Base-by-base conservation (phyloP, 257 asterid species). In the Orobanche coerulescens region DNA sequence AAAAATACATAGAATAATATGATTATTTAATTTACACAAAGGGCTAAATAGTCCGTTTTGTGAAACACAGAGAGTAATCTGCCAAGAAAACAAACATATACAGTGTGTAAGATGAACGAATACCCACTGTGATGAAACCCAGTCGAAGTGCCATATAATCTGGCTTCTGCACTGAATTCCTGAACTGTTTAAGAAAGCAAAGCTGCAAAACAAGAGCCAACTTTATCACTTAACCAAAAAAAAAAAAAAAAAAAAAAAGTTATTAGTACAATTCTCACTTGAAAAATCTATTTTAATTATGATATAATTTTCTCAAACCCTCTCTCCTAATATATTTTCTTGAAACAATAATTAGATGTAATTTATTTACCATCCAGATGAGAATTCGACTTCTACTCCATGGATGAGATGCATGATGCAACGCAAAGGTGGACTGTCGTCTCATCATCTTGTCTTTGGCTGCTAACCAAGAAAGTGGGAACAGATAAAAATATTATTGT, bases 341-440 rank as follows among this genome's bases (percentile, higher is more conserved):
- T n/a, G n/a, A n/a, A n/a, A n/a, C n/a, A n/a, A n/a, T n/a, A n/a
- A n/a, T n/a, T n/a, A n/a, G n/a, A n/a, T n/a, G n/a, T n/a, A n/a
- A n/a, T n/a, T n/a, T n/a, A n/a, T n/a, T 63, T 74, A 90, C 97
- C 95, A 90, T 87, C 97, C 97, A 90, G 23, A 90, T 90, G 48
- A 90, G 87, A 70, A 84, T 64, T 58, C 81, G 90, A 67, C 77
- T 90, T 71, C 84, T 76, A 46, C 79, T 87, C 97, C 97, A 90
- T 13, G 97, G 97, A 80, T 90, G 97, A 58, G 95, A 84, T n/a
- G 97, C 94, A 48, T 81, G 97, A 71, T 90, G 90, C 54, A 81
- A 65, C 3, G 90, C 87, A 12, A 90, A 90, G 34, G 97, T 90
- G 56, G 93, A 67, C 71, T 87, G 97, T 33, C 95, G 68, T 67